Base-by-base conservation (phyloP, 495 filamentous ascomycete species). In the Penicillium ucsense region DNA sequence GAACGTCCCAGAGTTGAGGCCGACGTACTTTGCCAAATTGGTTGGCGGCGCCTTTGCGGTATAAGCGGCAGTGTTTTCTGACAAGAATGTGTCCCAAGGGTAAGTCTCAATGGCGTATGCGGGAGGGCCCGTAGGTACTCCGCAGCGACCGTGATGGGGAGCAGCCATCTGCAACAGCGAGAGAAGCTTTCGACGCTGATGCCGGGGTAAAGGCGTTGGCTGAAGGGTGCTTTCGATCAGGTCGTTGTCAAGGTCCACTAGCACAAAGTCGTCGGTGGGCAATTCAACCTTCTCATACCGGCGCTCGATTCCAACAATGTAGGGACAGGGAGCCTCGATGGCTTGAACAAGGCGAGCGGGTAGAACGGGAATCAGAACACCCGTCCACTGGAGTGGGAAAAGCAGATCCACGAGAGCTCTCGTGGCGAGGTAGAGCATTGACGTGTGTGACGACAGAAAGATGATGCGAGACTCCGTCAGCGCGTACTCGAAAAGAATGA, bases 391-490 rank as follows among this genome's bases (percentile, higher is more conserved):
- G 41, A 96, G 66, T 2, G 92, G 92, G 63, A 94, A 98, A 35
- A 98, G 67, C 28, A 98, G 71, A 63, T 83, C 88, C 6, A 81
- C 78, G 48, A 98, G 57, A 27, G 92, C 89, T 50, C 85, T 80
- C 54, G 83, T 90, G 3, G 88, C 89, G 12, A 97, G 81, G 58
- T 96, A 88, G 43, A 98, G 77, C 92, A 98, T 97, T 29, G 88
- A 83, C 1, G 91, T 94, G 61, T 98, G 88, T 3, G 91, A 95
- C 8, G 92, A 96, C 31, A 96, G 71, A 45, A 98, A 79, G 60
- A 98, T 97, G 63, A 97, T 97, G 30, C 92, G 85, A 11, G 90
- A 90, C 65, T 98, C 92, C 2, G 87, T 81, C 58, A 98, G 75
- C 50, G 87, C 88, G 63, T 89, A 95, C 72, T 98, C 92, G 60